These are phyloP conservation scores for Kluyveromyces sp. DNA, from an alignment of 1,139 yeast species.

Conservation along the genomic window DNA sequence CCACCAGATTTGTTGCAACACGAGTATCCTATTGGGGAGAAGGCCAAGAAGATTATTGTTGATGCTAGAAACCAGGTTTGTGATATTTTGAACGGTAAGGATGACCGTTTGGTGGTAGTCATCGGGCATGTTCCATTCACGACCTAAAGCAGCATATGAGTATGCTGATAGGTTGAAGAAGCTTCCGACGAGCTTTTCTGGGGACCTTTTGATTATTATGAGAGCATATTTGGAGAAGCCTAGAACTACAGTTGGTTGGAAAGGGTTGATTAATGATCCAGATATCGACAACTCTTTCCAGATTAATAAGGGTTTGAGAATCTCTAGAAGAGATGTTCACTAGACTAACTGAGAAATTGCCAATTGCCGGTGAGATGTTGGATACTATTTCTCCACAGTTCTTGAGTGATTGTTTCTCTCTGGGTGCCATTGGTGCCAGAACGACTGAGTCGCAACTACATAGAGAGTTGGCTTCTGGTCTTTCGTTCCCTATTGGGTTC, in stretches of 20 bases:
- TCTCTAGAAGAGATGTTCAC: conserved; percentile 80
- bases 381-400: conserved; percentile 96
- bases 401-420: conserved; percentile 78
- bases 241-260: conserved; percentile 98
- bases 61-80: conserved; percentile 73
- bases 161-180: conserved; percentile 63
- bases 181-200: conserved; percentile 58
- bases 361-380: conserved; percentile 96
- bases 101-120: conserved; percentile 72
- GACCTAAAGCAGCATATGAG: conserved; percentile 87
- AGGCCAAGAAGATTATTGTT: conserved; percentile 53
- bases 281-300: conserved; percentile 91
- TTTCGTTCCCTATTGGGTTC: conserved; percentile 95
- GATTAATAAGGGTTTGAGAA: conserved; percentile 87
- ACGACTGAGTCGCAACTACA: conserved; percentile 96
- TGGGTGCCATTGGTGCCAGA: conserved; percentile 97
- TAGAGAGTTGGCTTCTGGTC: conserved; percentile 90
- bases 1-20: conserved; percentile 93
- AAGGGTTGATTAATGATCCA: conserved; percentile 95
- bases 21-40: conserved; percentile 65
- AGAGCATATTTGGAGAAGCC: conserved; percentile 98
- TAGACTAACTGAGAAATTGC: conserved; percentile 70
- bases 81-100: conserved; percentile 62
- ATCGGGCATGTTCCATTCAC: conserved; percentile 94
- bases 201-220: conserved; percentile 83